Base-by-base conservation (phyloP, 2,329 filamentous ascomycete genomes). In the Colletotrichum liriopes region DNA sequence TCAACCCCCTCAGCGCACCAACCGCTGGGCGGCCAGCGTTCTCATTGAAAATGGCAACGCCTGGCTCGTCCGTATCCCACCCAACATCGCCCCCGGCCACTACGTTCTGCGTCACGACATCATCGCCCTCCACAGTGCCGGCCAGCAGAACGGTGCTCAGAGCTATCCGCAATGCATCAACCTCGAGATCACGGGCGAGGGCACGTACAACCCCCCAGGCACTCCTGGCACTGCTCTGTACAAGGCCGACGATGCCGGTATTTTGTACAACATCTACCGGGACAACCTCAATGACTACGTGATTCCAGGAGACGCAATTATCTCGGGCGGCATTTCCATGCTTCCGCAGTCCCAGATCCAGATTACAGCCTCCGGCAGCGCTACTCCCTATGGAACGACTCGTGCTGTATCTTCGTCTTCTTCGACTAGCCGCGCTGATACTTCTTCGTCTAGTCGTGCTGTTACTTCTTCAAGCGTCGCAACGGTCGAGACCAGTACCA, bases 21-120 rank as follows among this genome's bases (percentile, higher is more conserved):
- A 73, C 7, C 83, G 58, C 26, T 87, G 83, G 78, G 84, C 80
- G 14, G 81, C 83, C 11, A 83, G 84, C 67, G 77, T 85, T 7
- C 77, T 91, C 72, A 85, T 86, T 74, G 77, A 81, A 58, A 86
- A 87, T 76, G 88, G 86, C 77, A 85, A 86, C 79, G 85, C 81
- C 68, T 88, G 85, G 84, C 83, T 83, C 52, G 82, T 88, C 32
- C 85, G 83, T 9, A 86, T 89, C 65, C 87, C 87, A 43, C 77
- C 79, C 65, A 80, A 80, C 73, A 82, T 89, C 43, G 83, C 81
- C 1, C 76, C 85, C 7, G 87, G 87, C 1, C 87, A 88, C 79
- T 89, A 89, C 71, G 86, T 89, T 59, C 82, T 89, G 47, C 85
- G 87, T 9, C 86, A 89, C 75, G 87, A 89, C 77, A 87, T 88